phyloP scores from a whole-genome alignment of 1,284 basidiomycete species.

The Mycena sp. region DNA sequence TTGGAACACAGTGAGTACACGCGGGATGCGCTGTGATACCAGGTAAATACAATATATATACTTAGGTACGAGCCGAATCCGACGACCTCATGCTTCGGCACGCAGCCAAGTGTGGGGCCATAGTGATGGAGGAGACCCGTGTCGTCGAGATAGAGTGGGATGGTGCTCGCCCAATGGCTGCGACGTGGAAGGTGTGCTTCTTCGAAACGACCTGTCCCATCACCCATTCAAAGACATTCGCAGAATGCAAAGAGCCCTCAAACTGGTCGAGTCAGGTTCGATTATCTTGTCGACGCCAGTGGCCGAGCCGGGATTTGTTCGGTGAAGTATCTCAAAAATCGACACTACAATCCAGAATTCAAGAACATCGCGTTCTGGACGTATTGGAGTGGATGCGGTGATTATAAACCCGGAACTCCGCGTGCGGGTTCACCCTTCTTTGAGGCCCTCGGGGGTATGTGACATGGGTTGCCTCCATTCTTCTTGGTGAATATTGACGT shows the following conservation, averaged over 20 bases:
- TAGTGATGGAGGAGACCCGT: constrained; percentile 51
- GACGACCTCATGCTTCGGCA: constrained; percentile 58
- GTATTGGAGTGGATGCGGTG: constrained; percentile 54
- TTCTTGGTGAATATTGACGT: no score
- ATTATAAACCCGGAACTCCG: constrained; percentile 45
- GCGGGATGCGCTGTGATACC: not conserved
- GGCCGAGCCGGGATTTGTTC: constrained; percentile 57
- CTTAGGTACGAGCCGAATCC: constrained; percentile 55
- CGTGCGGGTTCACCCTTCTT: constrained; percentile 49
- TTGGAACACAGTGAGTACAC: constrained; percentile 48
- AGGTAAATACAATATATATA: not conserved
- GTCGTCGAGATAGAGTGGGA: constrained; percentile 43
- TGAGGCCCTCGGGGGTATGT: no score
- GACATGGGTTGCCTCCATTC: no score
- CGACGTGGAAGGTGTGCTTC: no score
- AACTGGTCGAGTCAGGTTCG: constrained; percentile 50
- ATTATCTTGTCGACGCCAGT: constrained; percentile 59
- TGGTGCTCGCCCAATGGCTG: constrained; percentile 41
- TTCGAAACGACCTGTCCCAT: no score
- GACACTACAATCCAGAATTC: constrained; percentile 37
- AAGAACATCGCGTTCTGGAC: constrained; percentile 60
- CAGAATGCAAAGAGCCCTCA: constrained; percentile 22
- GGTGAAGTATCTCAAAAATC: constrained; percentile 31
- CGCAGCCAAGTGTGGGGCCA: constrained; percentile 49
- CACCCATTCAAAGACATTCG: constrained; percentile 37